These are phyloP conservation scores for Cytospora mali DNA, from an alignment of 2,329 filamentous ascomycete species.

Conservation along the genomic window DNA sequence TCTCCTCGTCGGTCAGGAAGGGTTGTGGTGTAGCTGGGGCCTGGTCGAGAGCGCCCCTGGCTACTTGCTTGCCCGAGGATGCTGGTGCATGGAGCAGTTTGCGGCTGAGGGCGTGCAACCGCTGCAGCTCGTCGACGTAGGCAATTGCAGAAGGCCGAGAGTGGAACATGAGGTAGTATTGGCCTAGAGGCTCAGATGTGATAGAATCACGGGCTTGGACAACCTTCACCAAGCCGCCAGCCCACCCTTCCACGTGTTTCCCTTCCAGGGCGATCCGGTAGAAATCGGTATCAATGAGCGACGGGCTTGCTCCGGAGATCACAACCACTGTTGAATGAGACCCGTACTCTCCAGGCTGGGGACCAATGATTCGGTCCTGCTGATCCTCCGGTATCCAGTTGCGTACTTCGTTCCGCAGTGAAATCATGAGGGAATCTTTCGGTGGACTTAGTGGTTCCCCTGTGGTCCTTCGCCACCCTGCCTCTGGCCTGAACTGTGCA, in stretches of 20 bases:
- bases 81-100: constrained; percentile 37
- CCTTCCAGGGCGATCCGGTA: constrained; percentile 65
- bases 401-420: constrained; percentile 26
- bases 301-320: constrained; percentile 59
- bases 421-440: constrained; percentile 17
- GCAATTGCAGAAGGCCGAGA: constrained; percentile 58
- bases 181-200: constrained; percentile 64
- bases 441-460: not conserved
- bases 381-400: constrained; percentile 23
- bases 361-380: not conserved
- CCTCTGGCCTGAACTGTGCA: not conserved
- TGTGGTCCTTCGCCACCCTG: not conserved
- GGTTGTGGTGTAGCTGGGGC: constrained; percentile 41
- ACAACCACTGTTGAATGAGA: constrained; percentile 47
- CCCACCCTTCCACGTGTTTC: constrained; percentile 69
- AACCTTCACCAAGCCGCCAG: constrained; percentile 62
- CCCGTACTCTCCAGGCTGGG: constrained; percentile 19
- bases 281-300: constrained; percentile 70
- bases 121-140: constrained; percentile 59
- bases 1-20: constrained; percentile 36
- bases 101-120: constrained; percentile 46
- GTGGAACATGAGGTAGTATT: constrained; percentile 72
- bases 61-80: constrained; percentile 38
- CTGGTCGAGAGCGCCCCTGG: constrained; percentile 44
- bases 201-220: constrained; percentile 65